These are phyloP conservation scores for Starmerella ratchasimensis DNA, from an alignment of 805 yeast species.

Conservation along the genomic window DNA sequence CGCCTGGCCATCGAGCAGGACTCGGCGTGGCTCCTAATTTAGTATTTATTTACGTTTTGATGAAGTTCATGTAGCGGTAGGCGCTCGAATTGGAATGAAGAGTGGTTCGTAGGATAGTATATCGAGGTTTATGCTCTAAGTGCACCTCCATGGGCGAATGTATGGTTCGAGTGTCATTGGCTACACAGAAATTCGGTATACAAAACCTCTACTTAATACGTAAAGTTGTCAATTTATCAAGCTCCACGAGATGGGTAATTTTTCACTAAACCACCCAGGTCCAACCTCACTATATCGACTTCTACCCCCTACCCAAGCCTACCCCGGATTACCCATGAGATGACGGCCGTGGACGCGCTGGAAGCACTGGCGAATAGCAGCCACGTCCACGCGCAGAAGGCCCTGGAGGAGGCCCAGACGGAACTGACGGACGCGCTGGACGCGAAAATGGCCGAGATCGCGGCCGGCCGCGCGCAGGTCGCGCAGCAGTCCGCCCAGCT, in stretches of 20 bases:
- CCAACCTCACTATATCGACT: too few relatives aligned
- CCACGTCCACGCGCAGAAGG: conserved; percentile 9
- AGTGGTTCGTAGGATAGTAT: not conserved
- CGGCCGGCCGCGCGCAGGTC: conserved; percentile 15
- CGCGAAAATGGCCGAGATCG: conserved; percentile 20
- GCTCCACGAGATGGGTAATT: too few relatives aligned
- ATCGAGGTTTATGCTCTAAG: not conserved
- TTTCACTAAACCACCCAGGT: too few relatives aligned
- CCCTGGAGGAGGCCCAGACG: conserved; percentile 2
- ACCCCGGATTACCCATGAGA: not conserved
- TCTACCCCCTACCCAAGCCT: too few relatives aligned
- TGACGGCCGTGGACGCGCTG: conserved; percentile 9
- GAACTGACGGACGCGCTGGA: conserved; percentile 19
- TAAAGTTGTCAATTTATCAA: too few relatives aligned
- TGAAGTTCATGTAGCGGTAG: not conserved
- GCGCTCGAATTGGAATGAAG: not conserved
- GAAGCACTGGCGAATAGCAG: conserved; percentile 9
- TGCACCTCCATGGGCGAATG: not conserved
- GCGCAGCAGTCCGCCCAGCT: conserved; percentile 10
- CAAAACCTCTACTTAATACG: too few relatives aligned
- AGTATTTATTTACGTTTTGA: not conserved
- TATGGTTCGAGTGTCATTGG: too few relatives aligned
- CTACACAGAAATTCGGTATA: too few relatives aligned
- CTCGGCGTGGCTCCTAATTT: not conserved
- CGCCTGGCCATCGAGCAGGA: conserved; percentile 3